Evolutionary conservation across 257 asterid genomes (phyloP), one percentile per base, ranked within the genome.

Genomic region (Solanum dulcamara): DNA sequence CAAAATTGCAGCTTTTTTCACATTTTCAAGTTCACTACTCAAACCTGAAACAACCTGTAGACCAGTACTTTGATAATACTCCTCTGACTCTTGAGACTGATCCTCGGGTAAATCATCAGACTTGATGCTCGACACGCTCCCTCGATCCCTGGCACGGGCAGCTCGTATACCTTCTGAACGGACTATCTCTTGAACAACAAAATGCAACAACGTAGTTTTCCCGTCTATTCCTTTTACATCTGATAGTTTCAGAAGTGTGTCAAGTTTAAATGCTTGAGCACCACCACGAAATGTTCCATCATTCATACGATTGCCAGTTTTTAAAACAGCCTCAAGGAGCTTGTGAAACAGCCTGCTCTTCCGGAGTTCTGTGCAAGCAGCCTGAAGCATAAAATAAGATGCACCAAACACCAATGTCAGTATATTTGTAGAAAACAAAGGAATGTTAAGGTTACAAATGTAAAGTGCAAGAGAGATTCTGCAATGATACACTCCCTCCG

Each of bases 271-370:
- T 55, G 99, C 99, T 88, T 94, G 97, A 60, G 99, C 99, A 50
- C 98, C 94, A 6, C 99, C 99, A 26, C 96, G 97, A 88, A 91
- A 96, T 30, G 99, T 96, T 81, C 99, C 99, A 42, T 92, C 92
- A 42, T 96, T 96, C 99, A 96, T 93, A 68, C 99, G 98, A 80
- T 96, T 96, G 53, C 98, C 99, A 12, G 98, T 96, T 91, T 96
- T 96, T 2, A 96, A 93, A 85, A 94, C 98, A 2, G 99, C 99
- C 89, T 96, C 98, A 17, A 96, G 93, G 85, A 96, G 98, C 86
- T 94, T 96, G 84, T 93, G 91, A 88, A 96, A 96, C 77, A 96
- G 89, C 82, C 98, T 90, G 90, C 94, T 94, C 85, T 91, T 90
- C 79, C 97, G 91, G 59, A 96, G 90, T 84, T 93, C 98, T 2